These are phyloP conservation scores for Torrubiellomyces zombiae DNA, from an alignment of 2,329 filamentous ascomycete genomes.

Conservation along the genomic window DNA sequence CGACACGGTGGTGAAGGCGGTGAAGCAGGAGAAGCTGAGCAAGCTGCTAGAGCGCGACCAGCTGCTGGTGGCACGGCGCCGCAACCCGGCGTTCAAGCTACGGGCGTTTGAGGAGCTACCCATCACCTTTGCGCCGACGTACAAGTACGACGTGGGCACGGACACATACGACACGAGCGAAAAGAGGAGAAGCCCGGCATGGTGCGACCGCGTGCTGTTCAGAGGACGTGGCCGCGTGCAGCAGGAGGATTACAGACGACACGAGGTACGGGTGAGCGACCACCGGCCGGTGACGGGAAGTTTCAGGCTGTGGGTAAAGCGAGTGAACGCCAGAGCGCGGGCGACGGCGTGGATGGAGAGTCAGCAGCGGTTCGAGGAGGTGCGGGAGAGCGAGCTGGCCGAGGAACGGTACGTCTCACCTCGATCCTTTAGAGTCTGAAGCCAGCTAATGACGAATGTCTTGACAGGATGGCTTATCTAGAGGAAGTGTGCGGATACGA, in stretches of 20 bases:
- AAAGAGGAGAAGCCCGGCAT: conserved; percentile 84
- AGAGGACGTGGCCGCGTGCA: conserved; percentile 66
- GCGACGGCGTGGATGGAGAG: conserved; percentile 54
- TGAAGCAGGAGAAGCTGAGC: conserved; percentile 62
- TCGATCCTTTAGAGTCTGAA: not conserved
- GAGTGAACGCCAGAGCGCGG: conserved; percentile 51
- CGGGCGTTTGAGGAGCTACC: conserved; percentile 80
- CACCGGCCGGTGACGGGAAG: conserved; percentile 80
- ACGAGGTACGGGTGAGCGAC: conserved; percentile 82
- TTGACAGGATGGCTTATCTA: conserved; percentile 30
- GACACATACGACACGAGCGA: conserved; percentile 90
- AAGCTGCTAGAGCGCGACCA: conserved; percentile 91
- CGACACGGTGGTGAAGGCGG: conserved; percentile 75
- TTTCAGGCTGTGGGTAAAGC: conserved; percentile 76
- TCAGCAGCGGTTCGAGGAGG: conserved; percentile 55
- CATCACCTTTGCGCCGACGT: conserved; percentile 87
- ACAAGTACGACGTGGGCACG: conserved; percentile 95
- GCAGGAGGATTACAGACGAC: conserved; percentile 73
- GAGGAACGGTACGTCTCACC: conserved; percentile 56
- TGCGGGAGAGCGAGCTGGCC: conserved; percentile 49
- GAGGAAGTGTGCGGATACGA: conserved; percentile 37
- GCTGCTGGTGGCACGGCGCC: conserved; percentile 70
- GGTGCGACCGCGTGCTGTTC: conserved; percentile 91
- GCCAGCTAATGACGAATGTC: conserved; percentile 10
- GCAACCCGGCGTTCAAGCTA: conserved; percentile 78